Evolutionary conservation across 305 asterid genomes (phyloP), one percentile per base, ranked within the genome.

Genomic region (Nicotiana rustica): DNA sequence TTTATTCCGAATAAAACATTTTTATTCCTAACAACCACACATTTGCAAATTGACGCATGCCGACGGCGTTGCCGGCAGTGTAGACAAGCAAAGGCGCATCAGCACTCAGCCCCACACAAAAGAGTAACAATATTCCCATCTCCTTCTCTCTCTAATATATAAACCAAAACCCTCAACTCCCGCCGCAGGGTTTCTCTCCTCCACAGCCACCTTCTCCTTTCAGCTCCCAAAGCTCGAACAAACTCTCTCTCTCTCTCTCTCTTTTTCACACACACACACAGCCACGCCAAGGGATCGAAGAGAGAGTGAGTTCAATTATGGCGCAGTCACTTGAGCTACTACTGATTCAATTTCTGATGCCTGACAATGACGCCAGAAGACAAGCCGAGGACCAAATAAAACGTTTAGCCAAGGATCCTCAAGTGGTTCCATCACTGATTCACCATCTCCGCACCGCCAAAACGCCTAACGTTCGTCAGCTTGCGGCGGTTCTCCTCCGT

Each of bases 301-400:
- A 73, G 79, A 49, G 67, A 79, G 81, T 29, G 77, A 38, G 81
- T 15, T 21, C 35, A 84, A 69, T 83, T 57, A 96, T 94, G 99
- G 96, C 99, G 87, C 99, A 96, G 85, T 96, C 99, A n/a, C 85
- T 96, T 86, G 99, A 96, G 86, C 93, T 94, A 83, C 84, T 96
- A 87, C 82, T 96, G 57, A 93, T 96, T 85, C 99, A 96, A 61
- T 96, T 96, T 84, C 77, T 96, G 84, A 96, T 96, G 99, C 99
- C 99, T 83, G 98, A 96, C 86, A 96, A 96, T 81, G 99, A 96
- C 78, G 98, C 98, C 29, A 89, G 98, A 67, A 92, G 98, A 49
- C 98, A 96, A 90, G 98, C 99, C 44, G 99, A 96, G 91, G 98
- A 94, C 81, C 99, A 96, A 87, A 96, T 96, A 77, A 96, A 94